A percentile compares a stretch with the other conserved stretches of the same genome.
phyloP scores from a whole-genome alignment of 495 filamentous ascomycete genomes.

The Hypoxylon intermedium region DNA sequence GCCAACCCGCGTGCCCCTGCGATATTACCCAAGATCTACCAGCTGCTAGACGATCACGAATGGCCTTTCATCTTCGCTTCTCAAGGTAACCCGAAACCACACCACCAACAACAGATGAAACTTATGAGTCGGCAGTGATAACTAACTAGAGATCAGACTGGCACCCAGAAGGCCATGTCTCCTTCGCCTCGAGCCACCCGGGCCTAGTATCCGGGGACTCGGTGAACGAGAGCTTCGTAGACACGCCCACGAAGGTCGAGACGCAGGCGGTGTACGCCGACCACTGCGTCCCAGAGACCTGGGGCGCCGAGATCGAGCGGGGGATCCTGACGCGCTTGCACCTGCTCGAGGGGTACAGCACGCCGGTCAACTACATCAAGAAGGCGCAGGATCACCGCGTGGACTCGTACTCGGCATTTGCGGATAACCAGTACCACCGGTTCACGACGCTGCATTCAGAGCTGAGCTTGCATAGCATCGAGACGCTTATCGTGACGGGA shows the following conservation, averaged over 20 bases:
- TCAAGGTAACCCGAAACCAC: constrained; percentile 25
- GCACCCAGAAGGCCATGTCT: constrained; percentile 40
- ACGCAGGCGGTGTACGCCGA: constrained; percentile 39
- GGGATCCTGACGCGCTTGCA: constrained; percentile 38
- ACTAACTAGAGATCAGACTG: constrained; percentile 25
- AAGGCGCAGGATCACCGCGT: constrained; percentile 45
- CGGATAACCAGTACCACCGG: constrained; percentile 44
- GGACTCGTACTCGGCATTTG: constrained; percentile 43
- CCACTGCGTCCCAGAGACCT: constrained; percentile 42
- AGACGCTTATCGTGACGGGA: constrained; percentile 39
- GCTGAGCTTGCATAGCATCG: constrained; percentile 36
- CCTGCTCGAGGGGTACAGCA: constrained; percentile 36
- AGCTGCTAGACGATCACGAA: constrained; percentile 41
- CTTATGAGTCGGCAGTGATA: neutral
- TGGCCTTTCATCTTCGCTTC: constrained; percentile 46
- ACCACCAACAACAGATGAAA: too few relatives aligned
- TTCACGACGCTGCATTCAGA: constrained; percentile 44
- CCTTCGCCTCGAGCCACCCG: constrained; percentile 35
- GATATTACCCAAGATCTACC: constrained; percentile 42
- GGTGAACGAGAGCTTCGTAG: constrained; percentile 36
- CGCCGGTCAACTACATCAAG: constrained; percentile 43
- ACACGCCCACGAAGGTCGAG: constrained; percentile 33
- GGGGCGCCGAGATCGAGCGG: constrained; percentile 40
- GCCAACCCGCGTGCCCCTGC: constrained; percentile 35
- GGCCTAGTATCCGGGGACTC: constrained; percentile 22